A percentile compares a stretch with the other conserved stretches of the same genome.
These are phyloP conservation scores for Rhizopogon vesiculosus DNA, from an alignment of 768 basidiomycete species.

Conservation along the genomic window DNA sequence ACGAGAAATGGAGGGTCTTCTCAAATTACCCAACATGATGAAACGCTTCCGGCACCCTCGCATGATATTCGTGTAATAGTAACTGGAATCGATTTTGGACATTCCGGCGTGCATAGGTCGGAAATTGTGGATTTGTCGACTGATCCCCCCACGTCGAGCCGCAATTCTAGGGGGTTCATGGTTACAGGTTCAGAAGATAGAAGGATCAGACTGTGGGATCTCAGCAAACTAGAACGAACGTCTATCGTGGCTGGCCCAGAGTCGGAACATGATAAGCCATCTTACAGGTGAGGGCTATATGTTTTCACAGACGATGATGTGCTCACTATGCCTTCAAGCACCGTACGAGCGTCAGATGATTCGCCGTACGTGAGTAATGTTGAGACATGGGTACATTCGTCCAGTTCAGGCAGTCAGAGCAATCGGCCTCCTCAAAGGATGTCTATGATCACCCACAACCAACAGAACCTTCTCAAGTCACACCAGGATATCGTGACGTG, in stretches of 20 bases:
- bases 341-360: slow-evolving; percentile 31
- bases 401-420: slow-evolving; percentile 41
- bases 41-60: slow-evolving; percentile 42
- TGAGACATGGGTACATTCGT: slow-evolving; percentile 54
- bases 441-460: slow-evolving; percentile 73
- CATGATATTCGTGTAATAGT: slow-evolving; percentile 68
- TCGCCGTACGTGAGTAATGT: slow-evolving; percentile 46
- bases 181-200: slow-evolving; percentile 90
- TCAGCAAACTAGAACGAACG: slow-evolving; percentile 68
- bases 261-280: slow-evolving; percentile 67
- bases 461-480: slow-evolving; percentile 77
- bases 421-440: slow-evolving; percentile 73
- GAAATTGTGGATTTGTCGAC: slow-evolving; percentile 42
- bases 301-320: not conserved
- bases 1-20: slow-evolving; percentile 26
- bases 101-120: slow-evolving; percentile 46
- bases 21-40: slow-evolving; percentile 28
- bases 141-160: slow-evolving; percentile 35
- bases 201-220: slow-evolving; percentile 84
- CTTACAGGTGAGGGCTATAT: slow-evolving; percentile 55
- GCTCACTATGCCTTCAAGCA: slow-evolving; percentile 17
- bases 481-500: slow-evolving; percentile 92
- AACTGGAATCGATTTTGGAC: slow-evolving; percentile 73
- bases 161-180: slow-evolving; percentile 61
- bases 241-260: slow-evolving; percentile 77